These are phyloP conservation scores for Acrodontium crateriforme DNA, from an alignment of 2,329 filamentous ascomycete genomes.

Conservation along the genomic window DNA sequence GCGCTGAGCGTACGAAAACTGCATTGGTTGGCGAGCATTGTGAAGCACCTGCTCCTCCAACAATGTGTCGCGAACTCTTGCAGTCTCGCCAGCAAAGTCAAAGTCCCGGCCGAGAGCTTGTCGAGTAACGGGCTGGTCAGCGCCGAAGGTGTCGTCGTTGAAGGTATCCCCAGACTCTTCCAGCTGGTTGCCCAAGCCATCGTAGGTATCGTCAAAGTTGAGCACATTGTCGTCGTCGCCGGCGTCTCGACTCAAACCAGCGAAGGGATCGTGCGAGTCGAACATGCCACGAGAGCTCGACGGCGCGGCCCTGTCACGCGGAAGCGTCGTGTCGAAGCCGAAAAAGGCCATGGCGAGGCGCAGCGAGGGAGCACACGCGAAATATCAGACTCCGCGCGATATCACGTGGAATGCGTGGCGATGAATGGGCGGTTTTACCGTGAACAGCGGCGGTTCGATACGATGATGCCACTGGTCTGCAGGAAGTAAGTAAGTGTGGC, in stretches of 20 bases:
- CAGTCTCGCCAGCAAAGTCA: conserved; percentile 90
- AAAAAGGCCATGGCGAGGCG: conserved; percentile 74
- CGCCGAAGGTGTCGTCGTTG: conserved; percentile 87
- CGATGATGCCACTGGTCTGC: too few relatives aligned
- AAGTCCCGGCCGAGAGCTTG: conserved; percentile 74
- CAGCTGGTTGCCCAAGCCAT: conserved; percentile 80
- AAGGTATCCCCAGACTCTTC: conserved; percentile 86
- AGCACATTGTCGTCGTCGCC: conserved; percentile 49
- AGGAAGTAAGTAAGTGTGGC: too few relatives aligned
- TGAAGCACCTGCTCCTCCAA: conserved; percentile 84
- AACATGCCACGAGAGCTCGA: conserved; percentile 45
- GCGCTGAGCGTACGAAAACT: conserved; percentile 29
- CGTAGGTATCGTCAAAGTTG: conserved; percentile 95
- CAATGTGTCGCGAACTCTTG: conserved; percentile 70
- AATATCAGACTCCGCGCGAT: too few relatives aligned
- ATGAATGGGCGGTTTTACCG: too few relatives aligned
- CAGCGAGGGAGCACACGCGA: too few relatives aligned
- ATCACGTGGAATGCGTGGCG: too few relatives aligned
- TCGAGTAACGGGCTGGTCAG: conserved; percentile 31
- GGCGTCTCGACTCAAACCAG: conserved; percentile 51
- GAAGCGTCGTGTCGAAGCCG: conserved; percentile 62
- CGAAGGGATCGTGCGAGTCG: conserved; percentile 73
- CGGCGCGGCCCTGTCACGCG: conserved; percentile 45
- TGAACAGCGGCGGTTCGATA: too few relatives aligned
- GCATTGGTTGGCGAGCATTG: conserved; percentile 54